phyloP scores from a whole-genome alignment of 768 basidiomycete species.

The Pleurotus ostreatus region DNA sequence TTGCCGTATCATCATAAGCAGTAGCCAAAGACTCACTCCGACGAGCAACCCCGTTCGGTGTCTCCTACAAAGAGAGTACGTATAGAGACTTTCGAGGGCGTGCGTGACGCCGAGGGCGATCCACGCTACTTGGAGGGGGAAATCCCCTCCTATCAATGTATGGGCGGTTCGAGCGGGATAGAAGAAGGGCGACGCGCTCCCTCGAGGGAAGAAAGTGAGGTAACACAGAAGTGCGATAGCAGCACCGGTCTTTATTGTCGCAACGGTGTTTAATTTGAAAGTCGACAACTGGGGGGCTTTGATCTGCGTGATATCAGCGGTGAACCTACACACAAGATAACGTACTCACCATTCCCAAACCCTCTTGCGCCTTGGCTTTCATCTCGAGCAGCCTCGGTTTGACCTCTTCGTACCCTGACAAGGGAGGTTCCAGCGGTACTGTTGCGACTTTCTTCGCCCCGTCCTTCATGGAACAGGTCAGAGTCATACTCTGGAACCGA shows the following conservation, averaged over 20 bases:
- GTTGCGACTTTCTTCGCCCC: slow-evolving; percentile 43
- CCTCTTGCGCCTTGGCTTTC: slow-evolving; percentile 78
- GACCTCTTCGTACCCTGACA: slow-evolving; percentile 75
- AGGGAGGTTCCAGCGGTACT: slow-evolving; percentile 66
- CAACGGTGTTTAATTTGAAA: slow-evolving; percentile 42
- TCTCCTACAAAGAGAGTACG: slow-evolving; percentile 39
- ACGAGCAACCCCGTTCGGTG: slow-evolving; percentile 43
- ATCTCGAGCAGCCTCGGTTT: slow-evolving; percentile 76
- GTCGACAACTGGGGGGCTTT: slow-evolving; percentile 57
- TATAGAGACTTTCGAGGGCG: slow-evolving; percentile 44
- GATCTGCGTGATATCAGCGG: slow-evolving; percentile 33
- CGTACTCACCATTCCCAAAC: slow-evolving; percentile 67
- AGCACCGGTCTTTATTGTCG: slow-evolving; percentile 21
- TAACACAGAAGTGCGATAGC: slow-evolving; percentile 29
- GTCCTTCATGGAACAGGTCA: slow-evolving; percentile 55
- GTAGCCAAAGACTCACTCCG: slow-evolving; percentile 23
- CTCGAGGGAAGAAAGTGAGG: slow-evolving; percentile 15
- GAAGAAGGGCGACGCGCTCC: slow-evolving; percentile 24
- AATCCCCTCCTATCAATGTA: slow-evolving; percentile 23
- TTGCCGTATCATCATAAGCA: neutral
- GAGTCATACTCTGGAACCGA: slow-evolving; percentile 56
- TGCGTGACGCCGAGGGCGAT: slow-evolving; percentile 34
- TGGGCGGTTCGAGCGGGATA: slow-evolving; percentile 28
- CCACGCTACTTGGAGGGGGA: slow-evolving; percentile 27
- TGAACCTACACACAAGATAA: neutral